phyloP scores from a whole-genome alignment of 139 green algal genomes.

The Micractinium sp. region DNA sequence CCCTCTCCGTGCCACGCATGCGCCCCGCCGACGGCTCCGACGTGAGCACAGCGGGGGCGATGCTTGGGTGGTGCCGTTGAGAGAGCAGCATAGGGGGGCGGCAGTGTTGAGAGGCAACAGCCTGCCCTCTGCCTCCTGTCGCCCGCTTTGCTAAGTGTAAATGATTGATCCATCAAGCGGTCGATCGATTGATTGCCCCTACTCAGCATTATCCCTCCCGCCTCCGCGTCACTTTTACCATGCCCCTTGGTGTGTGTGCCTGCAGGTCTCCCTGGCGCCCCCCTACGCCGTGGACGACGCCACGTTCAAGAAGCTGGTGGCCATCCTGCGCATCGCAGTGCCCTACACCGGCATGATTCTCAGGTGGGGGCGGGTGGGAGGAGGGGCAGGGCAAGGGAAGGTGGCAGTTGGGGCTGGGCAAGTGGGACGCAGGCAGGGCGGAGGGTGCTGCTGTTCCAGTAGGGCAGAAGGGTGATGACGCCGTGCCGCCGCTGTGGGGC shows the following conservation, averaged over 20 bases:
- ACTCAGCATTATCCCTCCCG: too few species aligned
- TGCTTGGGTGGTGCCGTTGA: background rate
- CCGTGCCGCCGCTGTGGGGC: too few species aligned
- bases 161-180: too few species aligned
- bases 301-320: conserved; percentile 78
- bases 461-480: too few species aligned
- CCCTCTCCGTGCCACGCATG: conserved; percentile 74
- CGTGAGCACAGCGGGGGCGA: background rate
- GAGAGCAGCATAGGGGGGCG: too few species aligned
- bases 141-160: too few species aligned
- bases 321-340: conserved; percentile 73
- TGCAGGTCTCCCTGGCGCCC: conserved; percentile 32
- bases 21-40: conserved; percentile 72
- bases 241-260: background rate
- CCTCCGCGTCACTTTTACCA: too few species aligned
- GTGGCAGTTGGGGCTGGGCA: too few species aligned
- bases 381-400: background rate
- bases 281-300: conserved; percentile 62
- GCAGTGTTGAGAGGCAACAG: background rate
- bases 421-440: too few species aligned
- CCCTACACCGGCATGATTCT: conserved; percentile 84
- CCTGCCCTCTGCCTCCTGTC: too few species aligned
- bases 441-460: background rate
- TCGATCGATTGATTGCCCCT: too few species aligned
- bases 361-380: too few species aligned